Conservation (phyloP, 768 basidiomycete species). For the Dentipellis fragilis region DNA sequence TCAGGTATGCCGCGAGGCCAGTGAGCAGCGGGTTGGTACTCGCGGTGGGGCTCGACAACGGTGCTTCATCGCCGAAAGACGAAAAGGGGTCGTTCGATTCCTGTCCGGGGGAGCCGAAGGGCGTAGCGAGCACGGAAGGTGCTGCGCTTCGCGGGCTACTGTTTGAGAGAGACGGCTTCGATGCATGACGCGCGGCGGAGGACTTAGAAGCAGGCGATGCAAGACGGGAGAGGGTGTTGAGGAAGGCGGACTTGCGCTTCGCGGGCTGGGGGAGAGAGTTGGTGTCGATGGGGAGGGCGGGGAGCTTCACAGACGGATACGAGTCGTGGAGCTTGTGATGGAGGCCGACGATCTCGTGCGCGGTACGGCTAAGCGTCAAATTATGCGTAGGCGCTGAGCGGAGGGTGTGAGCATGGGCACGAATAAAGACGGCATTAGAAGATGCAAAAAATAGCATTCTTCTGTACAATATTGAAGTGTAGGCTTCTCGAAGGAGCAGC, state of each 20-base stretch:
- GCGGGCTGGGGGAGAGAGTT: constrained; percentile 40
- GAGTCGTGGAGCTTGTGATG: constrained; percentile 68
- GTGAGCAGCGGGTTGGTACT: constrained; percentile 31
- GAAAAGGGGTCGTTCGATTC: constrained; percentile 59
- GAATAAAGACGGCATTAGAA: too few relatives aligned
- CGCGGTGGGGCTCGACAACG: too few relatives aligned
- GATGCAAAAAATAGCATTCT: too few relatives aligned
- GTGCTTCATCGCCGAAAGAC: constrained; percentile 15
- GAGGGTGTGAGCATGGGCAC: too few relatives aligned
- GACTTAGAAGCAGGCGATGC: constrained; percentile 62
- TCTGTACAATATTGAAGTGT: too few relatives aligned
- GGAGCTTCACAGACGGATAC: constrained; percentile 46
- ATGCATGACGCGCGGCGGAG: constrained; percentile 25
- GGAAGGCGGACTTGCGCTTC: constrained; percentile 77
- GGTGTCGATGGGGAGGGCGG: constrained; percentile 51
- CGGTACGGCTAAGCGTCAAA: constrained; percentile 74
- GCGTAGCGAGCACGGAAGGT: too few relatives aligned
- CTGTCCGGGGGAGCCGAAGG: constrained; percentile 38
- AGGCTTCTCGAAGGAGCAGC: not conserved
- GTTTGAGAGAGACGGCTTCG: constrained; percentile 15
- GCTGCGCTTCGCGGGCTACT: constrained; percentile 17
- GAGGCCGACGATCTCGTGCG: constrained; percentile 71
- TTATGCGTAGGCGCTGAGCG: constrained; percentile 77
- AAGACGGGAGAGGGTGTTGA: constrained; percentile 78
- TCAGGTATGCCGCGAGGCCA: constrained; percentile 73